Evolutionary conservation across 2,329 filamentous ascomycete species (phyloP).

Genomic region (Dryadomyces sulphureus): DNA sequence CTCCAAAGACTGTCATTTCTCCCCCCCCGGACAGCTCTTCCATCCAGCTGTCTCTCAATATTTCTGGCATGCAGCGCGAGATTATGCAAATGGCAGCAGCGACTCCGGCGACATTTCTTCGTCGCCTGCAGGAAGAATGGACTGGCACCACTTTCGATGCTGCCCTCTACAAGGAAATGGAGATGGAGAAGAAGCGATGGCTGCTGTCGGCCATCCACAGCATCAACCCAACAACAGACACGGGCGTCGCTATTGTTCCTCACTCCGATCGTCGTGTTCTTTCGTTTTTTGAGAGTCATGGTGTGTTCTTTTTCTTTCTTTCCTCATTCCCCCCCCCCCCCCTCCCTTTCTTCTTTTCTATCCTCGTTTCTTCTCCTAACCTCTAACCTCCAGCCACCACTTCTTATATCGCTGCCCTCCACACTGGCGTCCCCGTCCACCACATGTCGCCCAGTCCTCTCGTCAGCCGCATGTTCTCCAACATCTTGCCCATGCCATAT

Average conservation of each 20-base stretch:
- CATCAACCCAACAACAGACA: conserved; percentile 21
- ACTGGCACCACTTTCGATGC: conserved; percentile 29
- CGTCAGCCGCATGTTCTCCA: conserved; percentile 21
- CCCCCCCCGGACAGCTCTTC: conserved; percentile 4
- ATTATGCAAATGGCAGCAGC: conserved; percentile 40
- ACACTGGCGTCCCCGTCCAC: conserved; percentile 25
- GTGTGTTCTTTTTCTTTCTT: too few relatives aligned
- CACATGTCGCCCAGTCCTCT: conserved; percentile 31
- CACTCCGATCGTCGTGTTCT: conserved; percentile 21
- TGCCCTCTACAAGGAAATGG: conserved; percentile 34
- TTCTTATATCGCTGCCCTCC: conserved; percentile 31
- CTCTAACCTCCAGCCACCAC: conserved; percentile 24
- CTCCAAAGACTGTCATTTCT: background rate
- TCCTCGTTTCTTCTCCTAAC: too few relatives aligned
- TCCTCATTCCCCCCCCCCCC: too few relatives aligned
- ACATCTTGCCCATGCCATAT: conserved; percentile 24
- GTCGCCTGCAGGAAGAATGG: conserved; percentile 38
- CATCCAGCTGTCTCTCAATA: conserved; percentile 16
- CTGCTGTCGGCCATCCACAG: conserved; percentile 27
- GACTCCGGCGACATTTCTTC: conserved; percentile 33
- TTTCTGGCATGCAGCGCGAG: conserved; percentile 32
- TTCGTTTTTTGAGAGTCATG: conserved; percentile 35
- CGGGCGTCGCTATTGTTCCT: conserved; percentile 2
- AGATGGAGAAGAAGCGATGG: conserved; percentile 25
- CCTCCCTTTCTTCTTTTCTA: too few relatives aligned